Base-by-base conservation (phyloP, 2,329 filamentous ascomycete species). In the Pseudocercospora crystallina region DNA sequence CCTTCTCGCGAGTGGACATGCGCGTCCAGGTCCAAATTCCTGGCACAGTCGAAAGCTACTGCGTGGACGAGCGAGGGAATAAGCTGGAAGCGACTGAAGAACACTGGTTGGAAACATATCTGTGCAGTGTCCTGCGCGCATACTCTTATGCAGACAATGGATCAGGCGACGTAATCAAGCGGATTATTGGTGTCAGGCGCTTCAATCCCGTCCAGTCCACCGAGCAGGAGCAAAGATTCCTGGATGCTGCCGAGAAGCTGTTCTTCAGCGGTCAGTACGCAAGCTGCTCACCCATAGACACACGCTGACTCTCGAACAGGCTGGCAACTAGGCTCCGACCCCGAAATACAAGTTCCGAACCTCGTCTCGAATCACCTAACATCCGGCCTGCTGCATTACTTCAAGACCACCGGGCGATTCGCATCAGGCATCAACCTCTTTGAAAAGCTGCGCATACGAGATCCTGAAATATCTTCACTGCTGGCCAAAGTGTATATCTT, bases 151-250 rank as follows among this genome's bases (percentile, higher is more conserved):
- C 94, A 43, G 92, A 99, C 68, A 88, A 96, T 70, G 92, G 92
- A 38, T 94, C 88, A 48, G 92, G 92, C 47, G 92, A 96, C 64
- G 88, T 88, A 1, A 96, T 97, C 68, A 88, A 94, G 71, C 95
- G 94, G 75, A 96, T 99, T 53, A 89, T 97, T 68, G 94, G 92
- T n/a, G 90, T 97, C 43, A 82, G 94, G 61, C 83, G 94, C 57
- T 97, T 99, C 79, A 99, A 99, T 67, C 94, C 94, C 1, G 89
- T 99, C 54, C 96, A 90, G 41, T 97, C 89, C 70, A 97, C 94
- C n/a, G 94, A 99, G 71, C 90, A 90, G 54, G 94, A 99, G 72
- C 94, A 99, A 68, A 89, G 89, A 59, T 99, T 99, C 69, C 77
- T 99, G 36, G 88, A 95, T 65, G 90, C 94, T 14, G 94, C 94